Evolutionary conservation across 2,329 filamentous ascomycete genomes (phyloP).

Genomic region (Akanthomyces uredinophilus): DNA sequence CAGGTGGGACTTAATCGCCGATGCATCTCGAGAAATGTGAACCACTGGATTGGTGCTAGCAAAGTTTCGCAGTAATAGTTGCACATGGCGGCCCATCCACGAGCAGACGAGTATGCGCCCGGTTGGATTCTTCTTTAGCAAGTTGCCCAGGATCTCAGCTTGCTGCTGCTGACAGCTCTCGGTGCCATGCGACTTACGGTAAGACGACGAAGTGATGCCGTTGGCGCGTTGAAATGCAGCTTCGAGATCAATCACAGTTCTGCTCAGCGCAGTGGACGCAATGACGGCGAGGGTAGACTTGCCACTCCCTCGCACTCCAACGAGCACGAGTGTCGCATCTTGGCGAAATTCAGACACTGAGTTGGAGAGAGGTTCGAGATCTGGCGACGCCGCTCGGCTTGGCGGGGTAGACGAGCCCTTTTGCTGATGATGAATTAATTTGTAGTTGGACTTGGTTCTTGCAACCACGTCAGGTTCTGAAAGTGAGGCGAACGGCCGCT

Average conservation of each 20-base stretch:
- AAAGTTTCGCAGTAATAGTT: slow-evolving; percentile 56
- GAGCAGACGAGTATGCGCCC: slow-evolving; percentile 68
- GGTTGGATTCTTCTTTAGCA: slow-evolving; percentile 53
- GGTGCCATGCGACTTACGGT: slow-evolving; percentile 58
- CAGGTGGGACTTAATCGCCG: slow-evolving; percentile 60
- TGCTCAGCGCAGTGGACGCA: slow-evolving; percentile 63
- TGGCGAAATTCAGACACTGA: slow-evolving; percentile 42
- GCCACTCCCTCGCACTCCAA: slow-evolving; percentile 68
- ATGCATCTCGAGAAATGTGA: slow-evolving; percentile 60
- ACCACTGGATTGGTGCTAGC: slow-evolving; percentile 63
- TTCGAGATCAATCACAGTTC: slow-evolving; percentile 65
- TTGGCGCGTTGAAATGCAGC: slow-evolving; percentile 60
- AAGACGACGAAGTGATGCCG: slow-evolving; percentile 56
- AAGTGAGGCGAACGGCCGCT: slow-evolving; percentile 34
- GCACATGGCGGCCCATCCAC: slow-evolving; percentile 61
- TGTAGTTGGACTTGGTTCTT: slow-evolving; percentile 9
- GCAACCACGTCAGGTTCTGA: slow-evolving; percentile 23
- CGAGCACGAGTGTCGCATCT: slow-evolving; percentile 66
- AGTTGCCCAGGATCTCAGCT: slow-evolving; percentile 53
- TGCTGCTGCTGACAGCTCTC: slow-evolving; percentile 60
- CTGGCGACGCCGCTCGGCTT: slow-evolving; percentile 24
- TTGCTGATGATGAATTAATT: neutral
- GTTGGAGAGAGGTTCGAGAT: slow-evolving; percentile 22
- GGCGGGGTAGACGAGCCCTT: slow-evolving; percentile 6
- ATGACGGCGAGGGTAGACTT: slow-evolving; percentile 74